Evolutionary conservation across 2,329 filamentous ascomycete genomes (phyloP).

Genomic region (Sporothrix pseudoabietina): DNA sequence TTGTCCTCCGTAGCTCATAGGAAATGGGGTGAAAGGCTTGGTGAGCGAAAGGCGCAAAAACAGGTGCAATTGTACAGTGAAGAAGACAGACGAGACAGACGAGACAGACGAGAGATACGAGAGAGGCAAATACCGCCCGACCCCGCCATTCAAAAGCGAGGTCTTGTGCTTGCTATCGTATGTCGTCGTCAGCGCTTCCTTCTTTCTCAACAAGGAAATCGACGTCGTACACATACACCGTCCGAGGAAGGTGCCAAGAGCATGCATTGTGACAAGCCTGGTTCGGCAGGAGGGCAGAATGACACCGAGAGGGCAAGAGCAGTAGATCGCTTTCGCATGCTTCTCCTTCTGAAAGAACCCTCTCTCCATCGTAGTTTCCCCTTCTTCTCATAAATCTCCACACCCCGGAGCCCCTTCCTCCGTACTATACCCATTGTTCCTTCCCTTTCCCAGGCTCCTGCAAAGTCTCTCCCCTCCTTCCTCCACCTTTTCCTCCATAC

Average conservation of each 20-base stretch:
- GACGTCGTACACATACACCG: not conserved
- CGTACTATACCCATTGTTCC: not conserved
- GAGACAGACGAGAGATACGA: too few species aligned
- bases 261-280: constrained; percentile 10
- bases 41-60: not conserved
- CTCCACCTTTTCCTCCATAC: constrained; percentile 16
- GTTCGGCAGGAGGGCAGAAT: constrained; percentile 15
- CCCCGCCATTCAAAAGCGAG: constrained; percentile 8
- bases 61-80: not conserved
- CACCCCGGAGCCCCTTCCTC: constrained; percentile 4
- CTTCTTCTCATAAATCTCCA: not conserved
- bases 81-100: not conserved
- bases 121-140: not conserved
- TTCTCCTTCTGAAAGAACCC: not conserved
- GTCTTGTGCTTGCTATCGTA: not conserved
- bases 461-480: not conserved
- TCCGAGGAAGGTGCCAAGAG: not conserved
- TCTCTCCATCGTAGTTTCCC: constrained; percentile 19
- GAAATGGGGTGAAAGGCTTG: not conserved
- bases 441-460: constrained; percentile 2
- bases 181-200: not conserved
- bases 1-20: not conserved
- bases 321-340: constrained; percentile 1
- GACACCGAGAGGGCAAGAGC: not conserved
- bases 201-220: not conserved